A percentile compares a stretch with the other conserved stretches of the same genome.
Evolutionary conservation across 2,329 filamentous ascomycete genomes (phyloP).

Genomic region (Fusarium palustre): DNA sequence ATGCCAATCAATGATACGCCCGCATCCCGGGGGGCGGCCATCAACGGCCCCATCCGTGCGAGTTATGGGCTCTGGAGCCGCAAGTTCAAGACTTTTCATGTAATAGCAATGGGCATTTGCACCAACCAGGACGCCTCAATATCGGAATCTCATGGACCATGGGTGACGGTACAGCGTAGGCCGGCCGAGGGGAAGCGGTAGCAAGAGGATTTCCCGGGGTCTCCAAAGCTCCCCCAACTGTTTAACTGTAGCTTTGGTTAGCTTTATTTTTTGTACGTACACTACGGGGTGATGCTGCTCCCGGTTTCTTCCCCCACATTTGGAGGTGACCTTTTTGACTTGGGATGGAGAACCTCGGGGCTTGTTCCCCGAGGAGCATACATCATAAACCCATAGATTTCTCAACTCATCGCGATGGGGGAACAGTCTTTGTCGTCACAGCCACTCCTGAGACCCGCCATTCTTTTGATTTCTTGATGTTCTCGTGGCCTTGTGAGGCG

Average conservation of each 20-base stretch:
- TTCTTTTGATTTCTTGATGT: conserved; percentile 15
- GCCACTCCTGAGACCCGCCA: conserved; percentile 26
- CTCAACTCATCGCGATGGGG: conserved; percentile 4
- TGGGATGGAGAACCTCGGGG: conserved; percentile 29
- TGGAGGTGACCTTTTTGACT: background rate
- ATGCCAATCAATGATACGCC: conserved; percentile 47
- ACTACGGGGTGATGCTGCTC: conserved; percentile 30
- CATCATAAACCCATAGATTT: background rate
- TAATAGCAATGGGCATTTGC: conserved; percentile 20
- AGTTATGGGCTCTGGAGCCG: conserved; percentile 7
- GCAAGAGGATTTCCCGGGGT: conserved; percentile 54
- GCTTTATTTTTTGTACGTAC: background rate
- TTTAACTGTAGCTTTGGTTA: conserved; percentile 1
- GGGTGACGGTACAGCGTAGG: conserved; percentile 38
- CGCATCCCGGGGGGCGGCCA: conserved; percentile 23
- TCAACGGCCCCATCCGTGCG: conserved; percentile 34
- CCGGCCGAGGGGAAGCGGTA: conserved; percentile 48
- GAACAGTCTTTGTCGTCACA: conserved; percentile 22
- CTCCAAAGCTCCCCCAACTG: conserved; percentile 27
- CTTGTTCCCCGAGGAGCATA: conserved; percentile 26
- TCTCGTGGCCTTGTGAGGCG: conserved; percentile 18
- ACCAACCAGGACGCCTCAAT: conserved; percentile 33
- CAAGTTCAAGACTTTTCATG: conserved; percentile 38
- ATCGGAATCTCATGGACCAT: conserved; percentile 42
- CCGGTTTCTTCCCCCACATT: conserved; percentile 48